Base-by-base conservation (phyloP, 371 early-diverging fungal species). In the Actinomucor elegans region DNA sequence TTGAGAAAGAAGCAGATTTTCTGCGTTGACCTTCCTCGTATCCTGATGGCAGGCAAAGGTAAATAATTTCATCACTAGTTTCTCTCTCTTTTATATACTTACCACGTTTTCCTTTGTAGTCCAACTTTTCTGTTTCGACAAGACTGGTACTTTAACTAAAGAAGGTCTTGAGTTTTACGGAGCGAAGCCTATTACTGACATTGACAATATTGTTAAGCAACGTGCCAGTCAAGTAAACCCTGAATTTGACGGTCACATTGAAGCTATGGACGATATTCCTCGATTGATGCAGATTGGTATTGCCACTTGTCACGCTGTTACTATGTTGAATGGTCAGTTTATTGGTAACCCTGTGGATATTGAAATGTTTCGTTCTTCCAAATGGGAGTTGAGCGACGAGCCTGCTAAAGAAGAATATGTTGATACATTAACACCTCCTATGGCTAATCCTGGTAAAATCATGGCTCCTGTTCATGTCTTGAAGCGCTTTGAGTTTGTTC, bases 331-430 rank as follows among this genome's bases (percentile, higher is more conserved):
- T 20, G 80, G 80, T 18, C 80, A 77, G 44, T 79, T 82, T 29
- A 82, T 94, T 46, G 61, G 58, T 45, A 95, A 98, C 70, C 92
- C 92, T 48, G 88, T 98, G 21, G 98, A 98, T 67, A 81, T 95
- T 36, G 94, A 94, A 70, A 90, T 94, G 91, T 93, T 96, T 75
- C 67, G 76, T 12, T 83, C 85, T 24, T 88, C 92, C 4, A 70
- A 76, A n/a, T 83, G 84, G 62, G 46, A 57, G 14, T 51, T 74
- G 8, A 56, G 52, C 17, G 68, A 57, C 32, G 34, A 36, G 14
- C 54, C 62, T 11, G 66, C 57, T 18, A 51, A 59, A 17, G 54
- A 64, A 45, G 54, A 67, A 4, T 67, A 73, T 48, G 63, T 76
- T 14, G 84, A 83, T 42, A 69, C 77, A 1, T 58, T 84, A 14